These are phyloP conservation scores for Pelagomonas calceolata DNA, from an alignment of 108 stramenopile genomes.

Conservation along the genomic window DNA sequence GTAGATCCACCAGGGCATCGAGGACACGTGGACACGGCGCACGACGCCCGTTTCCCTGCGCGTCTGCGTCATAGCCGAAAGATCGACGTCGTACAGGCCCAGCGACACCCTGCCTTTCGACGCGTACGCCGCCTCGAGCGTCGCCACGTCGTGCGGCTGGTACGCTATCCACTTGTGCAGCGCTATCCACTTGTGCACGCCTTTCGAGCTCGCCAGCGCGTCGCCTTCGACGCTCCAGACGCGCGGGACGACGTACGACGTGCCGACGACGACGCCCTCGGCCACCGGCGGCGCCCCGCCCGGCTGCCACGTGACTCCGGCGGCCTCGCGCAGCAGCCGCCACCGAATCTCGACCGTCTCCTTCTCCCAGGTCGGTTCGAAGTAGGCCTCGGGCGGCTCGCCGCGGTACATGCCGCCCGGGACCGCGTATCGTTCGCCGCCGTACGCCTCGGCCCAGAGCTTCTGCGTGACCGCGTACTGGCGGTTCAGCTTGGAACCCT, in stretches of 20 bases:
- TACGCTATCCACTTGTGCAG: conserved; percentile 6
- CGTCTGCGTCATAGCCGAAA: not conserved
- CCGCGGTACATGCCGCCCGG: conserved; percentile 58
- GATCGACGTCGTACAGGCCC: not conserved
- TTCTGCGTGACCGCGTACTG: conserved; percentile 27
- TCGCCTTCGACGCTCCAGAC: too few relatives aligned
- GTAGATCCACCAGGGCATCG: not conserved
- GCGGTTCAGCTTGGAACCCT: conserved; percentile 29
- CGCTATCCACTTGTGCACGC: too few relatives aligned
- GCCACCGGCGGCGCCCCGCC: too few relatives aligned
- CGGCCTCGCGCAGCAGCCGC: not conserved
- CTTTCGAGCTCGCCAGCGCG: too few relatives aligned
- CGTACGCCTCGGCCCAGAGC: conserved; percentile 37
- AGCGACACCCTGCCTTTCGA: too few relatives aligned
- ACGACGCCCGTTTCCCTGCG: not conserved
- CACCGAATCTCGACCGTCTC: conserved; percentile 3
- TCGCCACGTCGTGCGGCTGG: not conserved
- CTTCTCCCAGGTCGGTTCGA: conserved; percentile 1
- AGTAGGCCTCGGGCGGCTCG: conserved; percentile 39
- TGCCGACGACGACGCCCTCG: too few relatives aligned
- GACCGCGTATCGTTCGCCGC: conserved; percentile 24
- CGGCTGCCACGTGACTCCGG: too few relatives aligned
- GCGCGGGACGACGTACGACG: too few relatives aligned
- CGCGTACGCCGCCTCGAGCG: not conserved
- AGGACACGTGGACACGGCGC: not conserved